phyloP scores from a whole-genome alignment of 1,284 basidiomycete genomes.

The Fistulina hepatica region DNA sequence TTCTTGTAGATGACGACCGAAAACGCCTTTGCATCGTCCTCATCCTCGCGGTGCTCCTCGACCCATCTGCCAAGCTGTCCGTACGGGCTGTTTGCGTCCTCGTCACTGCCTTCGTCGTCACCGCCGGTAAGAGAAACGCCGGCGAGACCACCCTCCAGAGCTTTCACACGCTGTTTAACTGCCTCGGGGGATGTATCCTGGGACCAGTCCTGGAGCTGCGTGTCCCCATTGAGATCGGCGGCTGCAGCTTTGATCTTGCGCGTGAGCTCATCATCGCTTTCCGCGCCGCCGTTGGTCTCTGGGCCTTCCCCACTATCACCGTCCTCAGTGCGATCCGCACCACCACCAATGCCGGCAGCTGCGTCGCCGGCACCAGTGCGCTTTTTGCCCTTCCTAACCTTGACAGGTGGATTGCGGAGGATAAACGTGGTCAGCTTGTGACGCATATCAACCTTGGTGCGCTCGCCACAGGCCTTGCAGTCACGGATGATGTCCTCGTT shows the following conservation, averaged over 20 bases:
- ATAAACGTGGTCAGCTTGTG: conserved; percentile 98
- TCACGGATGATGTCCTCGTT: conserved; percentile 86
- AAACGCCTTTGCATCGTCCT: conserved; percentile 33
- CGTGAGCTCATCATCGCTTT: conserved; percentile 74
- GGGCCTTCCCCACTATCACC: conserved; percentile 26
- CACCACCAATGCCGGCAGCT: conserved; percentile 42
- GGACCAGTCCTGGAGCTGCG: conserved; percentile 74
- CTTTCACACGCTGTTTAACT: conserved; percentile 77
- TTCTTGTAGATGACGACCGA: conserved; percentile 76
- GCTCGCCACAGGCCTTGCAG: conserved; percentile 97
- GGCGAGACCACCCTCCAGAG: conserved; percentile 59
- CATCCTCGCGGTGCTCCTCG: conserved; percentile 59
- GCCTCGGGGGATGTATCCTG: conserved; percentile 89
- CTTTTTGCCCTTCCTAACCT: conserved; percentile 72
- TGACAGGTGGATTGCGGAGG: conserved; percentile 92
- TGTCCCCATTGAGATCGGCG: conserved; percentile 59
- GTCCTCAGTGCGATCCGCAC: conserved; percentile 26
- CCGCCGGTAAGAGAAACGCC: conserved; percentile 40
- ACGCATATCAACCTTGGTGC: conserved; percentile 89
- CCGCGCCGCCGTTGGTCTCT: conserved; percentile 43
- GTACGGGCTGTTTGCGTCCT: conserved; percentile 82
- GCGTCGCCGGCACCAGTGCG: conserved; percentile 40
- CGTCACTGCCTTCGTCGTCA: conserved; percentile 87
- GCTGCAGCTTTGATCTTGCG: conserved; percentile 80
- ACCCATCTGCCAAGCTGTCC: conserved; percentile 80